These are phyloP conservation scores for Phellinidium pouzarii DNA, from an alignment of 1,284 basidiomycete species.

Conservation along the genomic window DNA sequence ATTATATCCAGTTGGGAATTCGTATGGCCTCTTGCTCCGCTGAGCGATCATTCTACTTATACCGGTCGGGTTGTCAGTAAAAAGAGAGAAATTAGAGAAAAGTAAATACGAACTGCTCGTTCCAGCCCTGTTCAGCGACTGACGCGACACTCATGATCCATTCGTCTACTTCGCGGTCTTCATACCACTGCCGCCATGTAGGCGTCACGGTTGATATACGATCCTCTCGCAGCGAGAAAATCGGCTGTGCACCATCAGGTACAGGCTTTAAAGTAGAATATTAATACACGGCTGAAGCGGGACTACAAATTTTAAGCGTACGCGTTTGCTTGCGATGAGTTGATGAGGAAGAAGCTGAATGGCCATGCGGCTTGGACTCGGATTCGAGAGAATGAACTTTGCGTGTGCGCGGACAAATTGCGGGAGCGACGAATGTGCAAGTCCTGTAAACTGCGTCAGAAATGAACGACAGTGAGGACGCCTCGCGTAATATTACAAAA, in stretches of 20 bases:
- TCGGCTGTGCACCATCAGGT: constrained; percentile 45
- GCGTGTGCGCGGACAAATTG: constrained; percentile 72
- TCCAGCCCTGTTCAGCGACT: constrained; percentile 82
- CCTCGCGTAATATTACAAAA: neutral
- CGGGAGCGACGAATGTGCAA: constrained; percentile 66
- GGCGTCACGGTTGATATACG: constrained; percentile 67
- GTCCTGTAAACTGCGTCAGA: constrained; percentile 38
- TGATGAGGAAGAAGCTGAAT: constrained; percentile 78
- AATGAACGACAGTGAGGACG: neutral
- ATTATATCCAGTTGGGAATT: constrained; percentile 95
- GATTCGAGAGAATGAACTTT: constrained; percentile 50
- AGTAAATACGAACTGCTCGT: constrained; percentile 59
- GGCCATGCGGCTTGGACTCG: constrained; percentile 41
- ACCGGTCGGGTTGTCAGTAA: constrained; percentile 4
- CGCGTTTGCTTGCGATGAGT: constrained; percentile 76
- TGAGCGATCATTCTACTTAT: constrained; percentile 42
- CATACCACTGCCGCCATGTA: constrained; percentile 79
- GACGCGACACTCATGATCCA: constrained; percentile 89
- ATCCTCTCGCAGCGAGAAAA: constrained; percentile 68
- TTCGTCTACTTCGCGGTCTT: constrained; percentile 82
- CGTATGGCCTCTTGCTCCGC: constrained; percentile 66
- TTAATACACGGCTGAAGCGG: neutral
- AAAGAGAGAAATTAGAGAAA: constrained; percentile 5
- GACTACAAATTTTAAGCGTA: constrained; percentile 24
- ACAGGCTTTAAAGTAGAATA: constrained; percentile 43